phyloP scores from a whole-genome alignment of 192 early-diverging fungal species.

The Coemansia sp. region DNA sequence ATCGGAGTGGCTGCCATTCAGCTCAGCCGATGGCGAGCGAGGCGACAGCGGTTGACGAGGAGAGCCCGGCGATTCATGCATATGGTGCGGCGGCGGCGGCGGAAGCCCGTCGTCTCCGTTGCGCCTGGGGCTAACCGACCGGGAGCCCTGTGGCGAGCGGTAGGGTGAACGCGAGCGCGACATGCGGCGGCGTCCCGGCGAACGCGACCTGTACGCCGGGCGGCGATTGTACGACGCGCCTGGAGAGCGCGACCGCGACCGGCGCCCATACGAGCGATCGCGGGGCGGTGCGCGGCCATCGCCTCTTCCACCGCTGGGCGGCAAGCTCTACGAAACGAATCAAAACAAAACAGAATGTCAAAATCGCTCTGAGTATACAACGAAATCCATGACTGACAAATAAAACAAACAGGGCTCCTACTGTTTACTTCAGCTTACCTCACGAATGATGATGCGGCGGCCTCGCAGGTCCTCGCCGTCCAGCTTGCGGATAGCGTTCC shows the following conservation, averaged over 20 bases:
- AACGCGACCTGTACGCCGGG: slow-evolving; percentile 28
- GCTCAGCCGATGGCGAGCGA: slow-evolving; percentile 46
- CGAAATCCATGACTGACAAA: background rate
- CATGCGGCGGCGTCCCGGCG: slow-evolving; percentile 25
- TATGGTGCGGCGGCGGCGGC: slow-evolving; percentile 26
- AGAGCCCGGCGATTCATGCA: slow-evolving; percentile 30
- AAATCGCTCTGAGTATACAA: background rate
- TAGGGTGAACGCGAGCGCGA: slow-evolving; percentile 35
- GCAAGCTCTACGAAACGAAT: background rate
- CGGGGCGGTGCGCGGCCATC: slow-evolving; percentile 49
- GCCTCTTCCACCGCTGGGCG: slow-evolving; percentile 13
- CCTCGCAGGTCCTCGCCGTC: slow-evolving; percentile 74
- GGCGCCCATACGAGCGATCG: slow-evolving; percentile 53
- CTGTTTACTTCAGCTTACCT: slow-evolving; percentile 53
- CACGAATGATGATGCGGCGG: slow-evolving; percentile 63
- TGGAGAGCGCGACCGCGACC: slow-evolving; percentile 57
- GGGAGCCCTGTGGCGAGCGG: slow-evolving; percentile 10
- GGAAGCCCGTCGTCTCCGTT: slow-evolving; percentile 12
- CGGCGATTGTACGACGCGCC: slow-evolving; percentile 27
- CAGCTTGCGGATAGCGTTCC: slow-evolving; percentile 81
- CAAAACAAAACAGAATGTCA: background rate
- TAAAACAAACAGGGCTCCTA: too few species aligned
- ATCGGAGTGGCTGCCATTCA: slow-evolving; percentile 18
- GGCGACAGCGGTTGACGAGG: slow-evolving; percentile 49
- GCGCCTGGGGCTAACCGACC: slow-evolving; percentile 30